Evolutionary conservation across 805 yeast species (phyloP).

Genomic region (Saccharomycopsis babjevae): DNA sequence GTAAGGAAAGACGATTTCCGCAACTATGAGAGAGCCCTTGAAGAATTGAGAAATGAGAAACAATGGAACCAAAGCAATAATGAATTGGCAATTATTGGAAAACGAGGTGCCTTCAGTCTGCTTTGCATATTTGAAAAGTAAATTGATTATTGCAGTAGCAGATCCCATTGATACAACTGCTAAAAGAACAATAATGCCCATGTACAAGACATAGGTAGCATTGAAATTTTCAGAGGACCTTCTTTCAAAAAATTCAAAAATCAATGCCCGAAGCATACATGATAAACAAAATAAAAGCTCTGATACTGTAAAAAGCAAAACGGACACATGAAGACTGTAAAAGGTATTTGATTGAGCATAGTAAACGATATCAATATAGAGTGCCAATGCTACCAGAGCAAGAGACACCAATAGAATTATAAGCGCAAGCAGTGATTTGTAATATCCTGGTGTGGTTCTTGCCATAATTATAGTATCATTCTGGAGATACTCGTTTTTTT

Average conservation of each 20-base stretch:
- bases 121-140: background rate
- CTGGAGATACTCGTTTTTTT: background rate
- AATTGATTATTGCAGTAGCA: background rate
- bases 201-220: background rate
- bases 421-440: background rate
- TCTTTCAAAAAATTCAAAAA: background rate
- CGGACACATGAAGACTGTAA: background rate
- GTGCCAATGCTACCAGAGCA: background rate
- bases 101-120: background rate
- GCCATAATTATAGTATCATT: background rate
- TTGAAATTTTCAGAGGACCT: background rate
- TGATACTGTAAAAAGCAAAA: background rate
- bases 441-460: background rate
- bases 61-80: background rate
- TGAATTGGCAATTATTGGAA: background rate
- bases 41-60: constrained; percentile 1
- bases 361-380: background rate
- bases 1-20: background rate
- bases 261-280: background rate
- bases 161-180: background rate
- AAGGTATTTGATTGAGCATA: background rate
- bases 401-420: background rate
- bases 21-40: background rate
- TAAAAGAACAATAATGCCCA: background rate
- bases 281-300: background rate